Evolutionary conservation across 176 grass and related monocot genomes (phyloP).

Genomic region (Ensete glaucum): DNA sequence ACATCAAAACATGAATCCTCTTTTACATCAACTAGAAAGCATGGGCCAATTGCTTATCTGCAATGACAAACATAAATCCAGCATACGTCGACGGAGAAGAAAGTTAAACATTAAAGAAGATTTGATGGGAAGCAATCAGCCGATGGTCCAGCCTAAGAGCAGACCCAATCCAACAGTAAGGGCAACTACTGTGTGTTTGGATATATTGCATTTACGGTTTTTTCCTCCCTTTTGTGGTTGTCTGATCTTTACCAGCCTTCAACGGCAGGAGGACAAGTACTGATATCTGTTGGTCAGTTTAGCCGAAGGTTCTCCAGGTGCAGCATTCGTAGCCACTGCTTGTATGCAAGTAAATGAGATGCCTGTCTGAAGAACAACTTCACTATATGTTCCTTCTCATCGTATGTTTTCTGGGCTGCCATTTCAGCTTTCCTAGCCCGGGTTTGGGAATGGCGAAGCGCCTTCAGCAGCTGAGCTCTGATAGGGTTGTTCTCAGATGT

Average conservation of each 20-base stretch:
- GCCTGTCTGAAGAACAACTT: constrained; percentile 76
- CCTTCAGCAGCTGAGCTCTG: constrained; percentile 52
- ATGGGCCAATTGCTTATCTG: not conserved
- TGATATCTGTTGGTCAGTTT: constrained; percentile 52
- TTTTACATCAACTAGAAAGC: not conserved
- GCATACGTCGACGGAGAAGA: no score
- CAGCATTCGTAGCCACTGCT: constrained; percentile 83
- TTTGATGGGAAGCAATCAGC: constrained; percentile 48
- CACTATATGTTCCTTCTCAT: constrained; percentile 77
- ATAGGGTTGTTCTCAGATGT: not conserved
- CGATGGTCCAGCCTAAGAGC: constrained; percentile 77
- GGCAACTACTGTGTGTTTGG: constrained; percentile 21
- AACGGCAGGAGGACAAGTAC: constrained; percentile 41
- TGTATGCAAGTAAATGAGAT: constrained; percentile 65
- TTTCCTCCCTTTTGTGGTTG: constrained; percentile 39
- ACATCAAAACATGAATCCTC: no score
- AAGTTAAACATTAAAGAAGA: no score
- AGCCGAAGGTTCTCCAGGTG: constrained; percentile 80
- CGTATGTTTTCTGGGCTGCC: constrained; percentile 56
- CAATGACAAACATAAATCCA: no score
- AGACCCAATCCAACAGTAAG: constrained; percentile 67
- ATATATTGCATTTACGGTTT: constrained; percentile 28
- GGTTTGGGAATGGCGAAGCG: constrained; percentile 77
- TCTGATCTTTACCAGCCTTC: constrained; percentile 27
- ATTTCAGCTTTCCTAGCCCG: constrained; percentile 76